These are phyloP conservation scores for Globomyces sp. DNA, from an alignment of 371 early-diverging fungal species.

Conservation along the genomic window DNA sequence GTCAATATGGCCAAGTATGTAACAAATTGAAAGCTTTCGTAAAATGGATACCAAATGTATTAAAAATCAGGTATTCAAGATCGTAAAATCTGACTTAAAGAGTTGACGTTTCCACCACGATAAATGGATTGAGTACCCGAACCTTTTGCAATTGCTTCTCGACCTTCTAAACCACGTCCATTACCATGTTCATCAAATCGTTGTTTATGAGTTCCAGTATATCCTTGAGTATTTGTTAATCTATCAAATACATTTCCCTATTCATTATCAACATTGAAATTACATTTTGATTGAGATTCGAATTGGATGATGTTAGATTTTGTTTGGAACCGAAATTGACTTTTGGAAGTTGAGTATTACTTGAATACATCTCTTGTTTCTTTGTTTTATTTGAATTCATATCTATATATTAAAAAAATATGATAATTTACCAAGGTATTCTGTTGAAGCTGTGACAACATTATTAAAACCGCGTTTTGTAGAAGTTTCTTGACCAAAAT, in stretches of 20 bases:
- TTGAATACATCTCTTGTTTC: conserved; percentile 1
- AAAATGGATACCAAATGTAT: no score
- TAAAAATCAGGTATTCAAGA: neutral
- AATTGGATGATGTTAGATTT: neutral
- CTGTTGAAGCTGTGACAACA: neutral
- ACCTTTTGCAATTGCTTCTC: conserved; percentile 33
- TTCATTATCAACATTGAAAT: neutral
- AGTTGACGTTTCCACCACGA: conserved; percentile 45
- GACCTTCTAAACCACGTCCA: conserved; percentile 44
- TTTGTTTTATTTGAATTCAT: neutral
- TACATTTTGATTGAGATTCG: no score
- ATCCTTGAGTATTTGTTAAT: conserved; percentile 31
- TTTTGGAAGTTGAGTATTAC: neutral
- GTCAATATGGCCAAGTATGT: no score
- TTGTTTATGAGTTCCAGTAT: conserved; percentile 50
- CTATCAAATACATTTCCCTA: conserved; percentile 18
- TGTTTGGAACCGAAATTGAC: neutral
- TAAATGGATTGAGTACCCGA: conserved; percentile 25
- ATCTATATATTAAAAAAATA: neutral
- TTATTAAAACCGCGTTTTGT: neutral
- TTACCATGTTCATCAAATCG: conserved; percentile 47
- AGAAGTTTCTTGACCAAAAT: neutral
- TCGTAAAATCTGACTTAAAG: conserved; percentile 39
- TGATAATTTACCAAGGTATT: neutral
- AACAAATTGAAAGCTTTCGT: no score